Percentiles rank a stretch among this genome's conserved stretches.
Conservation (phyloP, 2,329 filamentous ascomycete species). For the Pseudocercospora cruenta region DNA sequence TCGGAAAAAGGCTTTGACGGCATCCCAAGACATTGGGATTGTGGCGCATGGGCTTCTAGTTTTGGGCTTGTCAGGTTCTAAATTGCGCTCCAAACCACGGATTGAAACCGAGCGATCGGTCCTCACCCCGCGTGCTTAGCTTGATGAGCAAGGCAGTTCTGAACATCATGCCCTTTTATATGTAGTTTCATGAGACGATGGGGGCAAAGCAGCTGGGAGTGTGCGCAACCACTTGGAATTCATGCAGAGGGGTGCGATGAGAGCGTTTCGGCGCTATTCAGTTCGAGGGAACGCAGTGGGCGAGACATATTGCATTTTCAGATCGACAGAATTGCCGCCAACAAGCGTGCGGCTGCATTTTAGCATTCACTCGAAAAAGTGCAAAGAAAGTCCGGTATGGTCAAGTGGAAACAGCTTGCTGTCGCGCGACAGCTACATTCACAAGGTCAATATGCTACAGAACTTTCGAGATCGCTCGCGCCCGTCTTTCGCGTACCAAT, state of each 20-base stretch:
- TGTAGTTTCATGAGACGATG: background rate
- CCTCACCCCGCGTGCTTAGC: background rate
- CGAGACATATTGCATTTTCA: background rate
- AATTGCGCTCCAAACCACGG: conserved; percentile 4
- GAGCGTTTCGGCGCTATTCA: background rate
- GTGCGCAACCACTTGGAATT: background rate
- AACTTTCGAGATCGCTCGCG: conserved; percentile 12
- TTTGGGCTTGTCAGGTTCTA: background rate
- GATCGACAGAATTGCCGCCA: conserved; percentile 11
- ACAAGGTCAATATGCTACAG: conserved; percentile 16
- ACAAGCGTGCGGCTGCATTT: conserved; percentile 7
- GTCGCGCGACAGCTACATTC: conserved; percentile 6
- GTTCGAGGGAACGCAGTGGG: background rate
- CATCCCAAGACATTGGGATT: background rate
- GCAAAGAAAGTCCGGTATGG: background rate
- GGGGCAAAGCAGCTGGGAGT: background rate
- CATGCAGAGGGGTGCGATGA: background rate
- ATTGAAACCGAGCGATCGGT: background rate
- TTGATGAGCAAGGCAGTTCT: background rate
- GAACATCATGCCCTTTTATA: background rate
- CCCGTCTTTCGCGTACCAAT: conserved; percentile 4
- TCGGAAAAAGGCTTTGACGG: background rate
- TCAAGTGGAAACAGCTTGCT: background rate
- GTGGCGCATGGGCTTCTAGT: conserved; percentile 3
- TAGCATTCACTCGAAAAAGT: background rate